phyloP scores from a whole-genome alignment of 2,329 filamentous ascomycete species.

The Sclerotinia nivalis region DNA sequence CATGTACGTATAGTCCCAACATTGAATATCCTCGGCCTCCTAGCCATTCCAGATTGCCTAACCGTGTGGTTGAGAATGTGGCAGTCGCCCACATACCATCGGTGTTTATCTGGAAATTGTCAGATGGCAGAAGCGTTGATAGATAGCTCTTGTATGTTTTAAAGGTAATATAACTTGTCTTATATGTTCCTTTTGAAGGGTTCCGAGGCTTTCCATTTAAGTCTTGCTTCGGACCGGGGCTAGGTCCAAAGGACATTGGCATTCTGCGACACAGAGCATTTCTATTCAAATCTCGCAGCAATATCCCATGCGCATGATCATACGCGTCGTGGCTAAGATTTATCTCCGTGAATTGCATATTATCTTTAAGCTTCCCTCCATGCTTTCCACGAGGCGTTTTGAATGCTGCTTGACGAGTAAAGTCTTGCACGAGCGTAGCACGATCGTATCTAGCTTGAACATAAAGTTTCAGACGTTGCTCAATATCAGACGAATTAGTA shows the following conservation, averaged over 20 bases:
- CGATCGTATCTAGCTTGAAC: conserved; percentile 58
- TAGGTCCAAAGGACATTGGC: conserved; percentile 44
- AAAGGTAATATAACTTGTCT: conserved; percentile 44
- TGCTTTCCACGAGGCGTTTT: conserved; percentile 24
- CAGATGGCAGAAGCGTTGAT: conserved; percentile 43
- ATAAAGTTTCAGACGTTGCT: conserved; percentile 59
- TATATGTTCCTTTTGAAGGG: conserved; percentile 17
- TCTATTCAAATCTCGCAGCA: conserved; percentile 47
- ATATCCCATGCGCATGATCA: conserved; percentile 48
- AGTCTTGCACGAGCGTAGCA: conserved; percentile 58
- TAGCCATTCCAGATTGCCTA: conserved; percentile 59
- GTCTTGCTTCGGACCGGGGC: conserved; percentile 35
- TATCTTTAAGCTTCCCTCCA: conserved; percentile 35
- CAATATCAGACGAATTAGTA: conserved; percentile 49
- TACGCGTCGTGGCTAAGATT: conserved; percentile 55
- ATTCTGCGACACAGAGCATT: conserved; percentile 48
- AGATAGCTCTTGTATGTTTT: conserved; percentile 45
- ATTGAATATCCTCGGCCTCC: conserved; percentile 59
- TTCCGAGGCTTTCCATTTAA: conserved; percentile 22
- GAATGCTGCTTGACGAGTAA: conserved; percentile 48
- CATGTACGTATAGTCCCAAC: conserved; percentile 62
- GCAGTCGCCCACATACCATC: conserved; percentile 40
- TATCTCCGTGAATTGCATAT: conserved; percentile 48
- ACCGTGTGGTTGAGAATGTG: conserved; percentile 45
- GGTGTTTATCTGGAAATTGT: conserved; percentile 37